These are phyloP conservation scores for Hericium coralloides DNA, from an alignment of 768 basidiomycete species.

Conservation along the genomic window DNA sequence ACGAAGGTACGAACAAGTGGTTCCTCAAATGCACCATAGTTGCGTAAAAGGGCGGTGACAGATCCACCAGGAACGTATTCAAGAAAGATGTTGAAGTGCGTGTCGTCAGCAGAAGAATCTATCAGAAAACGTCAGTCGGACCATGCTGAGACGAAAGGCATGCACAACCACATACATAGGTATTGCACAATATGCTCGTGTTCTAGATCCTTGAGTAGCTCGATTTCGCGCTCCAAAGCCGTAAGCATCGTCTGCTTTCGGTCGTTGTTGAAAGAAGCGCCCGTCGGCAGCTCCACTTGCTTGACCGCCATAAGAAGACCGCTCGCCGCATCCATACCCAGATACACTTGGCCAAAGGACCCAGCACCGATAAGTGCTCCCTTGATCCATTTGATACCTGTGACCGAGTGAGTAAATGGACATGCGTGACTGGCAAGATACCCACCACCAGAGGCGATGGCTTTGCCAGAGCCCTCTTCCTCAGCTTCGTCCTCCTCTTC, in stretches of 20 bases:
- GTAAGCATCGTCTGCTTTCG: conserved; percentile 90
- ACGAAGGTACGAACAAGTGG: conserved; percentile 87
- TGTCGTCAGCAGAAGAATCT: conserved; percentile 93
- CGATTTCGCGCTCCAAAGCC: conserved; percentile 89
- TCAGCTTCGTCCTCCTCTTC: conserved; percentile 36
- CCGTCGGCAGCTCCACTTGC: conserved; percentile 87
- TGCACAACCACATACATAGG: conserved; percentile 46
- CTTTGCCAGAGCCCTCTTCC: conserved; percentile 40
- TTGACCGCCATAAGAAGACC: conserved; percentile 96
- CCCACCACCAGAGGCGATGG: conserved; percentile 43
- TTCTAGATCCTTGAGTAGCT: conserved; percentile 83
- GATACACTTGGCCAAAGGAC: conserved; percentile 91
- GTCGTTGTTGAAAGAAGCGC: conserved; percentile 65
- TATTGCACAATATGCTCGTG: conserved; percentile 98
- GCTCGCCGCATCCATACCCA: conserved; percentile 88
- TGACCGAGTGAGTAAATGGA: conserved; percentile 16
- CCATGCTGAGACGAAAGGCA: neutral
- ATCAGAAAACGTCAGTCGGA: conserved; percentile 1
- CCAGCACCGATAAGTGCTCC: conserved; percentile 93
- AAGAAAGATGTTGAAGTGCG: conserved; percentile 90
- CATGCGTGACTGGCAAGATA: neutral
- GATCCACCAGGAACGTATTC: conserved; percentile 97
- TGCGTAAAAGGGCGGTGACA: conserved; percentile 79
- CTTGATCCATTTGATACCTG: conserved; percentile 88
- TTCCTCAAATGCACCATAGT: conserved; percentile 94